These are phyloP conservation scores for Alloteropsis angusta DNA, from an alignment of 202 grass and related monocot species.

Conservation along the genomic window DNA sequence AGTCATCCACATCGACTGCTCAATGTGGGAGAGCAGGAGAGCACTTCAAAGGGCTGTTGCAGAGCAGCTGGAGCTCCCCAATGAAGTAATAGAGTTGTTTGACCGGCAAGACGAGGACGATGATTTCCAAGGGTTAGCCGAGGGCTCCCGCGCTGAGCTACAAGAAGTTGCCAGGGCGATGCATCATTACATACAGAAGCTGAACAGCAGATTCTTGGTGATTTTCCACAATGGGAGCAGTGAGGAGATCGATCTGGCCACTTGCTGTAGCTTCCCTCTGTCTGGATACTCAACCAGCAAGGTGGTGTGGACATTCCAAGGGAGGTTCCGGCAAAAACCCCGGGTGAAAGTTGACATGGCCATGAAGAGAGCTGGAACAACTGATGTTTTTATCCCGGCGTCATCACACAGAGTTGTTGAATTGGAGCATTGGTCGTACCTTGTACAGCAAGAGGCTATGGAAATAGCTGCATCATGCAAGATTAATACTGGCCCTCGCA, in stretches of 20 bases:
- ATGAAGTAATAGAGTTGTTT: background rate
- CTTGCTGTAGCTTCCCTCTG: background rate
- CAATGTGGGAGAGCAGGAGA: slow-evolving; percentile 2
- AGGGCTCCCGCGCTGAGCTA: background rate
- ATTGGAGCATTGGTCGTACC: background rate
- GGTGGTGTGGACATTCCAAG: slow-evolving; percentile 14
- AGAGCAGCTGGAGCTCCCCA: background rate
- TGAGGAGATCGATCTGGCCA: background rate
- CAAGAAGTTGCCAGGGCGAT: background rate
- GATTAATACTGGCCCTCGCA: background rate
- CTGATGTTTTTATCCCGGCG: background rate
- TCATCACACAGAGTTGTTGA: background rate
- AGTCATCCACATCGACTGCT: background rate
- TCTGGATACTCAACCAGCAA: background rate
- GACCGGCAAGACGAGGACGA: background rate
- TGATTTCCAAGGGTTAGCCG: background rate
- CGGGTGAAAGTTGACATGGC: background rate
- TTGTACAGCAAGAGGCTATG: background rate
- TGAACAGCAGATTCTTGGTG: background rate
- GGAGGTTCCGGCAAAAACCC: background rate
- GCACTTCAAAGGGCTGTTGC: background rate
- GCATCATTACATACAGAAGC: background rate
- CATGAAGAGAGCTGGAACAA: background rate
- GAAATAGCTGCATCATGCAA: background rate
- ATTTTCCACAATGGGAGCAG: background rate